A percentile compares a stretch with the other conserved stretches of the same genome.
Evolutionary conservation across 345 rosid species (phyloP).

Genomic region (Ricinus communis): DNA sequence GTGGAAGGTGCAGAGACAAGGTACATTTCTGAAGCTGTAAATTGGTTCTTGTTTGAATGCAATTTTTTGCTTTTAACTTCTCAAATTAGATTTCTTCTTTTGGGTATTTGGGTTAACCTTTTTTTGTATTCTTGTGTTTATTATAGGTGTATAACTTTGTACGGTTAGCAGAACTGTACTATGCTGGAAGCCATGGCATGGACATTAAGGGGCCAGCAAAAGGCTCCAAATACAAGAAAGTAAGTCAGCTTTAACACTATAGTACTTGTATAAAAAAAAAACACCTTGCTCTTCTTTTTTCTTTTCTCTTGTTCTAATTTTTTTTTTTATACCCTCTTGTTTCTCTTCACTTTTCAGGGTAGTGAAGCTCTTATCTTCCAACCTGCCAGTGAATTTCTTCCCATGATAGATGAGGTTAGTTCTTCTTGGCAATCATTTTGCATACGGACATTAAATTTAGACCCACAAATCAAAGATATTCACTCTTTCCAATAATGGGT

Average conservation of each 20-base stretch:
- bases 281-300: too few species aligned
- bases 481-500: not conserved
- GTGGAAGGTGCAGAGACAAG: conserved; percentile 95
- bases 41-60: not conserved
- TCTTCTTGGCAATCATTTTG: not conserved
- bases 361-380: conserved; percentile 58
- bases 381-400: conserved; percentile 82
- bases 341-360: conserved; percentile 33
- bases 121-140: conserved; percentile 5
- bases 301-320: too few species aligned
- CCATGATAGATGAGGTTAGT: conserved; percentile 78
- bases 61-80: not conserved
- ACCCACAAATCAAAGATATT: not conserved
- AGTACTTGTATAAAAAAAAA: not conserved
- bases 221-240: conserved; percentile 56
- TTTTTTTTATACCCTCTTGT: too few species aligned
- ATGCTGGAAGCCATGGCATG: conserved; percentile 99
- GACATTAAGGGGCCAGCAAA: conserved; percentile 92
- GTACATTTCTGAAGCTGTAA: conserved; percentile 26
- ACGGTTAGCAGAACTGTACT: conserved; percentile 76
- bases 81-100: not conserved
- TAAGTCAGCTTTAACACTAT: conserved; percentile 21
- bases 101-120: not conserved
- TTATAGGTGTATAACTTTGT: conserved; percentile 81
- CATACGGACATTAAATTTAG: not conserved